These are phyloP conservation scores for Colletotrichum sp. DNA, from an alignment of 2,329 filamentous ascomycete species.

Conservation along the genomic window DNA sequence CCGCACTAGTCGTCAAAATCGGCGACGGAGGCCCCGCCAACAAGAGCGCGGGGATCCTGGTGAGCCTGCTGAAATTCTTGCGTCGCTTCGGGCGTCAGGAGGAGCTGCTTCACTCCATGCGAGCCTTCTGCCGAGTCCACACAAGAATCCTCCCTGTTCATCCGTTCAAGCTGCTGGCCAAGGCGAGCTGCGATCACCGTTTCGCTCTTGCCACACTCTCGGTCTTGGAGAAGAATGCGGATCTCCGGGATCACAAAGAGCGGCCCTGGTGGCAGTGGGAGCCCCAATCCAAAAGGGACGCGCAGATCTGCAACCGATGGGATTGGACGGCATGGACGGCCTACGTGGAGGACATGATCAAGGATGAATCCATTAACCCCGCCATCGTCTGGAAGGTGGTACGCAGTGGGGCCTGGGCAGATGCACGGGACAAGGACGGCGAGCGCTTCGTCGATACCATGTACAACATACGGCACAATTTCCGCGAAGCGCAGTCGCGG, in stretches of 20 bases:
- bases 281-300: background rate
- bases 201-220: constrained; percentile 28
- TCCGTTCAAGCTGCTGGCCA: constrained; percentile 13
- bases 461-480: too few species aligned
- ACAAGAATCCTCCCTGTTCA: background rate
- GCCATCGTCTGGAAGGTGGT: constrained; percentile 31
- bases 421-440: background rate
- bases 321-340: constrained; percentile 36
- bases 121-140: background rate
- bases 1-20: background rate
- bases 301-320: constrained; percentile 23
- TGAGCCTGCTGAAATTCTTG: constrained; percentile 18
- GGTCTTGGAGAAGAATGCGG: background rate
- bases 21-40: background rate
- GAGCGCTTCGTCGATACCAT: background rate
- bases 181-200: constrained; percentile 25
- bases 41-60: background rate
- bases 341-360: constrained; percentile 35
- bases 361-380: constrained; percentile 28
- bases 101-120: constrained; percentile 20
- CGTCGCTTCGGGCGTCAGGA: constrained; percentile 14
- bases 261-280: background rate
- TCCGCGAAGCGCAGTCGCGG: too few species aligned
- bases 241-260: background rate
- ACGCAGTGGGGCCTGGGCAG: constrained; percentile 12